Evolutionary conservation across 2,329 filamentous ascomycete species (phyloP).

Genomic region (Sclerotinia nivalis): DNA sequence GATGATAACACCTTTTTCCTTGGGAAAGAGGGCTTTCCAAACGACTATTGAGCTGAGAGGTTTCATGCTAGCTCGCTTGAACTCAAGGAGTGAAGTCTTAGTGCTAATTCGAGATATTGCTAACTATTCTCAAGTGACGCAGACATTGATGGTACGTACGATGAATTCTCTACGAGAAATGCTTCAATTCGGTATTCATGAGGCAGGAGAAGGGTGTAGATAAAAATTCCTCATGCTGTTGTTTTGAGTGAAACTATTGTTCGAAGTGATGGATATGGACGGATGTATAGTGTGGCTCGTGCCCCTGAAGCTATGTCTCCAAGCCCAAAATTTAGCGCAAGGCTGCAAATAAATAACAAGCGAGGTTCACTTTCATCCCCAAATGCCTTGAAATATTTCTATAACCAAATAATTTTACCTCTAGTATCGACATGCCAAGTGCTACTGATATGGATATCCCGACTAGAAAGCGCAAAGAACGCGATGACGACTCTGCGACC

Average conservation of each 20-base stretch:
- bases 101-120: too few relatives aligned
- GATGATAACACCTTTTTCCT: too few relatives aligned
- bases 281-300: background rate
- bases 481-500: slow-evolving; percentile 10
- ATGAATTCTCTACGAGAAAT: background rate
- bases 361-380: slow-evolving; percentile 15
- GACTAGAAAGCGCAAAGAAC: slow-evolving; percentile 20
- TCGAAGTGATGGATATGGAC: too few relatives aligned
- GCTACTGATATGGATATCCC: slow-evolving; percentile 14
- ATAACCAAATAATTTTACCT: background rate
- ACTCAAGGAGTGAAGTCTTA: too few relatives aligned
- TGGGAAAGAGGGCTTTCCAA: too few relatives aligned
- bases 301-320: background rate
- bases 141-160: background rate
- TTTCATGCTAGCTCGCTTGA: too few relatives aligned
- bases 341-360: slow-evolving; percentile 24
- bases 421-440: background rate
- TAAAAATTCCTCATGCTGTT: background rate
- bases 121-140: too few relatives aligned
- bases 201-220: background rate
- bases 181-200: background rate
- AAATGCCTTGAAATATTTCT: background rate
- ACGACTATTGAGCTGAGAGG: too few relatives aligned
- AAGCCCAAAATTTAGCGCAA: slow-evolving; percentile 17
- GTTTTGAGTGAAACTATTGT: background rate